These are phyloP conservation scores for Aspergillus awamori DNA, from an alignment of 2,329 filamentous ascomycete species.

Conservation along the genomic window DNA sequence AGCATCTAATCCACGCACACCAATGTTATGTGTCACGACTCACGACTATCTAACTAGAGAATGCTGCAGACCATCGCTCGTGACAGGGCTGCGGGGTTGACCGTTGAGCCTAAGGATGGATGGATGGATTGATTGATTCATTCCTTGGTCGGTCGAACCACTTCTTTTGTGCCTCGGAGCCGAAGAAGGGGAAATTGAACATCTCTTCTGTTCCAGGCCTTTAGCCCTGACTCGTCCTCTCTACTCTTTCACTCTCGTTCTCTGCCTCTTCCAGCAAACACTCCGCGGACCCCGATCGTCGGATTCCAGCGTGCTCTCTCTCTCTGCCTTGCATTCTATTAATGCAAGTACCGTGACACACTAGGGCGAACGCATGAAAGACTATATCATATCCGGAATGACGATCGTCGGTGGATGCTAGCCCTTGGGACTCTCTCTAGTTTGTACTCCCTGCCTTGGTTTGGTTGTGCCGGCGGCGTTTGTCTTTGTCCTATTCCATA, in stretches of 20 bases:
- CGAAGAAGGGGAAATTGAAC: too few species aligned
- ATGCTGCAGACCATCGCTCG: background rate
- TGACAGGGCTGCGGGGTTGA: background rate
- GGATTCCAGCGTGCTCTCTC: background rate
- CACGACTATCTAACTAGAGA: background rate
- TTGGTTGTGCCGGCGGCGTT: background rate
- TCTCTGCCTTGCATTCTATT: background rate
- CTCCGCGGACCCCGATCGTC: background rate
- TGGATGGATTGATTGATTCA: too few species aligned
- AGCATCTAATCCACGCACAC: too few species aligned
- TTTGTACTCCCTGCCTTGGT: background rate
- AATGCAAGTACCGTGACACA: background rate
- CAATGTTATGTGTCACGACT: background rate
- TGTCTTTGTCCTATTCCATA: slow-evolving; percentile 10
- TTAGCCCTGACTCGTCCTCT: background rate
- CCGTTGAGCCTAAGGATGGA: background rate
- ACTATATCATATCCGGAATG: background rate
- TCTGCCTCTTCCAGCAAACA: background rate
- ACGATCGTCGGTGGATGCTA: background rate
- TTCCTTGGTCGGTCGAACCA: background rate
- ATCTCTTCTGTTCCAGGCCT: too few species aligned
- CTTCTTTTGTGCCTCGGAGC: background rate
- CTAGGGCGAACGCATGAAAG: background rate
- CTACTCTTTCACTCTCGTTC: too few species aligned
- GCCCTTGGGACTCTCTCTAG: background rate